Evolutionary conservation across 2,329 filamentous ascomycete genomes (phyloP).

Genomic region (Aulographum hederae): DNA sequence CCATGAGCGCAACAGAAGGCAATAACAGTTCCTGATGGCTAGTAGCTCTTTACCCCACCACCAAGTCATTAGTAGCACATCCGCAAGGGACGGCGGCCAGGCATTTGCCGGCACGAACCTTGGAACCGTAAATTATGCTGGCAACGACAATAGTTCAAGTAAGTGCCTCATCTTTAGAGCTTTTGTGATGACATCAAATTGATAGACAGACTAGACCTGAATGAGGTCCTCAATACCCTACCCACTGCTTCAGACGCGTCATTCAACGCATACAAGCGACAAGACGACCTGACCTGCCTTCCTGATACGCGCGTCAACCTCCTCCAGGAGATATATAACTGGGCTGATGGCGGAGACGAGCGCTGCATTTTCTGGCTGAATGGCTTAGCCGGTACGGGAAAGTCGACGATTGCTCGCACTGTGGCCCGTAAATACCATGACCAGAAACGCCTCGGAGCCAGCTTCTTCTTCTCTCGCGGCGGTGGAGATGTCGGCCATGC

Average conservation of each 20-base stretch:
- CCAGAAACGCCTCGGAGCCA: slow-evolving; percentile 1
- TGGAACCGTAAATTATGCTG: too few relatives aligned
- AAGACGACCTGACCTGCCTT: slow-evolving; percentile 10
- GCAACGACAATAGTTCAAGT: too few relatives aligned
- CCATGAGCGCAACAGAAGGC: too few relatives aligned
- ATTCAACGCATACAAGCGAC: slow-evolving; percentile 5
- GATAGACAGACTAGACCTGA: too few relatives aligned
- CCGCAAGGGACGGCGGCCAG: too few relatives aligned
- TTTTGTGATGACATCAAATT: too few relatives aligned
- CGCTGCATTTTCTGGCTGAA: slow-evolving; percentile 4
- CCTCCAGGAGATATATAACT: slow-evolving; percentile 6
- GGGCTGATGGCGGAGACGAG: slow-evolving; percentile 4
- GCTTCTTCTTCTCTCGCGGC: slow-evolving; percentile 6
- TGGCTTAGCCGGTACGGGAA: slow-evolving; percentile 4
- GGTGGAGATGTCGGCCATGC: slow-evolving; percentile 6
- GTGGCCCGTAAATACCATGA: slow-evolving; percentile 1
- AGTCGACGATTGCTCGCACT: slow-evolving; percentile 4
- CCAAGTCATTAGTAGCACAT: too few relatives aligned
- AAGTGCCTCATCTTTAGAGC: too few relatives aligned
- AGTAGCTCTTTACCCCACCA: too few relatives aligned
- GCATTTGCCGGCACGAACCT: too few relatives aligned
- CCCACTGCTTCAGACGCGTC: slow-evolving; percentile 3
- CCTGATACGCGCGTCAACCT: slow-evolving; percentile 9
- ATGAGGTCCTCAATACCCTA: slow-evolving; percentile 1
- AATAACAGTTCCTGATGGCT: too few relatives aligned